Evolutionary conservation across 2,329 filamentous ascomycete species (phyloP).

Genomic region (Tolypocladium guangdongense): DNA sequence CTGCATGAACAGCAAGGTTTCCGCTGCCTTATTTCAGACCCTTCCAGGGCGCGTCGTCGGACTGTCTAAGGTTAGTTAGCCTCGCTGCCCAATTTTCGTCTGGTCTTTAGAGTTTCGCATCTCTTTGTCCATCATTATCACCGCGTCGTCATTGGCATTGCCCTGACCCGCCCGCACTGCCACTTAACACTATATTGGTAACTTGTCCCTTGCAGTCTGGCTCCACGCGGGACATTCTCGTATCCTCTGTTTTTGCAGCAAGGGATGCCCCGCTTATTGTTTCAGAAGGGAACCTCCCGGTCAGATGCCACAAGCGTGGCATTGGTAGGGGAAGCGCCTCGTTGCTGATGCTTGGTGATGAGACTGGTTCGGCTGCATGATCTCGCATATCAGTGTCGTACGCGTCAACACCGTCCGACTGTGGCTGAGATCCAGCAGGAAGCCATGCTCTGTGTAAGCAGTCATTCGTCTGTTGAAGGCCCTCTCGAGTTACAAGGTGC

Average conservation of each 20-base stretch:
- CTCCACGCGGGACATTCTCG: background rate
- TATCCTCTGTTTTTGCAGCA: background rate
- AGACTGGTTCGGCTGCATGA: background rate
- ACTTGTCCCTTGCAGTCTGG: background rate
- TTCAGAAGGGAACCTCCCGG: background rate
- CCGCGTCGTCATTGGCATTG: background rate
- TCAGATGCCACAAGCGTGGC: background rate
- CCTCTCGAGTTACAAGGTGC: background rate
- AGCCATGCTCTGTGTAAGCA: background rate
- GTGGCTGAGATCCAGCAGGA: background rate
- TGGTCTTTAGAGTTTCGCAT: background rate
- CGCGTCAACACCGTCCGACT: background rate
- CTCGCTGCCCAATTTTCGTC: background rate
- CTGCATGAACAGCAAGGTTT: background rate
- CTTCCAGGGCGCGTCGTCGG: background rate
- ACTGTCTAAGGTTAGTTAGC: background rate
- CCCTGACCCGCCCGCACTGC: background rate
- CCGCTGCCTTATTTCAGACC: background rate
- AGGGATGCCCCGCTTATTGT: background rate
- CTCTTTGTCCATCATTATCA: too few relatives aligned
- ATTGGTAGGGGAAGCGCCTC: background rate
- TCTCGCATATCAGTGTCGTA: background rate
- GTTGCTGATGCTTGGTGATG: background rate
- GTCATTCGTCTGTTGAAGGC: background rate
- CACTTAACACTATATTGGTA: background rate